phyloP scores from a whole-genome alignment of 2,329 filamentous ascomycete genomes.

The Achaetomium macrosporum region DNA sequence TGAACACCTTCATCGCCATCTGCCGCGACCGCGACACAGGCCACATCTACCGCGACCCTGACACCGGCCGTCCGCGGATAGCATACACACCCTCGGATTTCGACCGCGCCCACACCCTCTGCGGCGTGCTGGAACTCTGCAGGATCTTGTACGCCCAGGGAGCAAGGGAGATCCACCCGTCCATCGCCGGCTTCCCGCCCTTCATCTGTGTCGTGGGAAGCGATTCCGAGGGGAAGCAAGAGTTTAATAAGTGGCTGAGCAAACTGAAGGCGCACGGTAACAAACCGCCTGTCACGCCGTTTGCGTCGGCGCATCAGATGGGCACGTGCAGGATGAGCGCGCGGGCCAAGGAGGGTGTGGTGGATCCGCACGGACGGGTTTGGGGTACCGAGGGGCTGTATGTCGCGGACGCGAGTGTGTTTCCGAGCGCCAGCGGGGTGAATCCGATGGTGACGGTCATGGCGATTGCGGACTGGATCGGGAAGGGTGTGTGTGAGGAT shows the following conservation, averaged over 20 bases:
- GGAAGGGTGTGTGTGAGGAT: conserved; percentile 49
- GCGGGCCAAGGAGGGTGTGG: conserved; percentile 46
- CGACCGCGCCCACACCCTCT: conserved; percentile 65
- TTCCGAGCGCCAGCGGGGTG: conserved; percentile 70
- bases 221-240: conserved; percentile 19
- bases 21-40: conserved; percentile 72
- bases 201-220: conserved; percentile 45
- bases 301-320: conserved; percentile 75
- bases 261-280: conserved; percentile 44
- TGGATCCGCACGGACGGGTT: conserved; percentile 52
- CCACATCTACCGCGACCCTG: conserved; percentile 64
- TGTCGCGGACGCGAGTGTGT: conserved; percentile 69
- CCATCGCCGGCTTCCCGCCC: conserved; percentile 54
- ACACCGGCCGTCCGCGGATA: conserved; percentile 58
- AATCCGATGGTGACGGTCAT: conserved; percentile 79
- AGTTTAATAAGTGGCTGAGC: conserved; percentile 57
- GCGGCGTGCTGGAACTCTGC: conserved; percentile 64
- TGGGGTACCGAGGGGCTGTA: conserved; percentile 63
- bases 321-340: conserved; percentile 68
- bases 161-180: conserved; percentile 70
- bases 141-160: conserved; percentile 75
- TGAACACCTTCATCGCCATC: conserved; percentile 67
- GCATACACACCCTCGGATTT: conserved; percentile 65
- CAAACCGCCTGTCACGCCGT: conserved; percentile 47
- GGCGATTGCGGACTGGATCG: conserved; percentile 63